These are phyloP conservation scores for Enterospora canceri DNA, from an alignment of 371 early-diverging fungal genomes.

Conservation along the genomic window DNA sequence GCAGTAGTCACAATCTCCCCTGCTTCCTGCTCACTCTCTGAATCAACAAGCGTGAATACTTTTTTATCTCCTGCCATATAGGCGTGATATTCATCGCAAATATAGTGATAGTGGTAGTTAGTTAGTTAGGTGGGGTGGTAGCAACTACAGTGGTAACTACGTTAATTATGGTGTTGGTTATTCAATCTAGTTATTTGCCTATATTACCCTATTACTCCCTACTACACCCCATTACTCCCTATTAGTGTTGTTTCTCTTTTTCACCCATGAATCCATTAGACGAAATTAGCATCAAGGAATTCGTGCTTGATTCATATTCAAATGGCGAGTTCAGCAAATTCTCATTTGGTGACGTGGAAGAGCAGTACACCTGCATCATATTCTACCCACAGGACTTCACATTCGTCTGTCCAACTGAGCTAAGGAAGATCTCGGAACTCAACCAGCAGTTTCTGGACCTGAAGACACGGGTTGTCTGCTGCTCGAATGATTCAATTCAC, in stretches of 20 bases:
- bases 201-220: too few relatives aligned
- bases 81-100: too few relatives aligned
- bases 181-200: too few relatives aligned
- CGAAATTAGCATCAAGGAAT: not conserved
- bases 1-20: slow-evolving; percentile 28
- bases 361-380: slow-evolving; percentile 61
- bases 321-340: slow-evolving; percentile 36
- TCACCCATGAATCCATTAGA: not conserved
- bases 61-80: too few relatives aligned
- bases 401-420: slow-evolving; percentile 61
- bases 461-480: slow-evolving; percentile 65
- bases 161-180: too few relatives aligned
- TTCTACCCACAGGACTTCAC: slow-evolving; percentile 65
- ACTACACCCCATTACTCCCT: too few relatives aligned
- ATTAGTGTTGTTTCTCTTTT: not conserved
- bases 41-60: not conserved
- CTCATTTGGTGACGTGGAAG: slow-evolving; percentile 28
- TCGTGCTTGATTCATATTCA: slow-evolving; percentile 9
- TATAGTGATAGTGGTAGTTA: too few relatives aligned
- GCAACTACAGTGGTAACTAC: too few relatives aligned
- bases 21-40: slow-evolving; percentile 21
- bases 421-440: slow-evolving; percentile 70
- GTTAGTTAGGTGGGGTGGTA: too few relatives aligned
- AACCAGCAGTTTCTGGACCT: slow-evolving; percentile 66
- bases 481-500: slow-evolving; percentile 66